Evolutionary conservation across 345 rosid species (phyloP), one percentile per base, ranked within the genome.

Genomic region (Brassica nigra): DNA sequence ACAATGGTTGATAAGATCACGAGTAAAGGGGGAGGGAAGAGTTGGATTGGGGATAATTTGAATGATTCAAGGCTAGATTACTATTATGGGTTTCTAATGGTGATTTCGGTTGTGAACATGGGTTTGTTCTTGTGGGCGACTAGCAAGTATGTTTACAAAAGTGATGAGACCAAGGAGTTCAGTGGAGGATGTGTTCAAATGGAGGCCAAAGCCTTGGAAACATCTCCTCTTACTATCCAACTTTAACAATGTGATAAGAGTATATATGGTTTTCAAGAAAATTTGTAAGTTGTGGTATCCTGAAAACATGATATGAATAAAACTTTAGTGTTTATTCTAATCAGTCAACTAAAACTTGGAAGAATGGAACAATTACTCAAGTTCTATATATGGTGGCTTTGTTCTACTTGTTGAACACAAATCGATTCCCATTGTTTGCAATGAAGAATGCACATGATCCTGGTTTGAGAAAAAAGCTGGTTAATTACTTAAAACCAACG

Each of bases 11-110:
- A 86, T 74, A 88, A 89, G 66, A 84, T 86, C 15, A 87, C 96
- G 2, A 85, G 87, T 29, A 70, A 71, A 29, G 75, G 79, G 1
- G 90, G 85, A 15, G 84, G 86, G 28, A 90, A 85, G 86, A 87
- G 97, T 57, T 94, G 98, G 98, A 94, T 94, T 54, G 95, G 92
- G 14, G 81, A 92, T 74, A 89, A 94, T 62, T 76, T 94, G 86
- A 94, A 94, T 81, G 90, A 84, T 77, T 90, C 86, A 59, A 88
- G 89, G 72, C 78, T 94, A 81, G 95, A 94, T 85, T 92, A 90
- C 80, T 94, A 92, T 71, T 94, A 94, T 73, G 97, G 91, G 9
- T 94, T 94, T 78, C 85, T 94, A 34, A 2, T 92, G 86, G 87
- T 88, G 39, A 77, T 90, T 14, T 89, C 97, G 4, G 44, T 87